Percentiles rank a stretch among this genome's conserved stretches.
Conservation (phyloP, 331 rosid species). For the Phaseolus coccineus region DNA sequence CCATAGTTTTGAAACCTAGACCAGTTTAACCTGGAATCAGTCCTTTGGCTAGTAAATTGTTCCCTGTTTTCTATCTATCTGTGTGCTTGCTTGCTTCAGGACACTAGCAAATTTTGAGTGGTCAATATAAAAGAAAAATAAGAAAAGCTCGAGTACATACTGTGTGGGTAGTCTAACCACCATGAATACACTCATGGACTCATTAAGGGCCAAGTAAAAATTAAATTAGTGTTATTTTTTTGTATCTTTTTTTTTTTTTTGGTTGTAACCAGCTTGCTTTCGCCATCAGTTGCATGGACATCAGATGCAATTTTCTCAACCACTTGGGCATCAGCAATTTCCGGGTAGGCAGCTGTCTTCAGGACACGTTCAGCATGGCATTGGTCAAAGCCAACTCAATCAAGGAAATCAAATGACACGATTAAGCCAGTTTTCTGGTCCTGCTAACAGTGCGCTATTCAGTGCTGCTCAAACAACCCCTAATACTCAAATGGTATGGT, state of each 20-base stretch:
- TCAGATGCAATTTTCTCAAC: slow-evolving; percentile 90
- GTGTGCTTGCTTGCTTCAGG: slow-evolving; percentile 22
- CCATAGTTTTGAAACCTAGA: background rate
- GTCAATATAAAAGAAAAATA: background rate
- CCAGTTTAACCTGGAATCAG: background rate
- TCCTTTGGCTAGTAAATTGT: slow-evolving; percentile 8
- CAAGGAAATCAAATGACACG: slow-evolving; percentile 95
- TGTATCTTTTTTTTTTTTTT: slow-evolving; percentile 38
- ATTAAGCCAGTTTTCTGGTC: slow-evolving; percentile 75
- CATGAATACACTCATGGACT: slow-evolving; percentile 22
- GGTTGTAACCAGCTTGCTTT: slow-evolving; percentile 38
- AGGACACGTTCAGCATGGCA: slow-evolving; percentile 85
- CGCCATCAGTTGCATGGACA: slow-evolving; percentile 80
- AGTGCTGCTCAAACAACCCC: slow-evolving; percentile 91
- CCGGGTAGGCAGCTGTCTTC: slow-evolving; percentile 92
- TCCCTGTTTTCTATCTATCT: background rate
- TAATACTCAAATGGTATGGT: slow-evolving; percentile 85
- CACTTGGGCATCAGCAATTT: slow-evolving; percentile 88
- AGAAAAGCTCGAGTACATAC: background rate
- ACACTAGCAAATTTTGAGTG: slow-evolving; percentile 23
- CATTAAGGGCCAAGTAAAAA: background rate
- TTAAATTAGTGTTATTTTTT: slow-evolving; percentile 34
- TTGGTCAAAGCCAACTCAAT: slow-evolving; percentile 88
- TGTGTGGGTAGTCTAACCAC: slow-evolving; percentile 1
- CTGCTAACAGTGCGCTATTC: slow-evolving; percentile 81